Evolutionary conservation across 345 rosid genomes (phyloP), one percentile per base, ranked within the genome.

Genomic region (Anastatica hierochuntica): DNA sequence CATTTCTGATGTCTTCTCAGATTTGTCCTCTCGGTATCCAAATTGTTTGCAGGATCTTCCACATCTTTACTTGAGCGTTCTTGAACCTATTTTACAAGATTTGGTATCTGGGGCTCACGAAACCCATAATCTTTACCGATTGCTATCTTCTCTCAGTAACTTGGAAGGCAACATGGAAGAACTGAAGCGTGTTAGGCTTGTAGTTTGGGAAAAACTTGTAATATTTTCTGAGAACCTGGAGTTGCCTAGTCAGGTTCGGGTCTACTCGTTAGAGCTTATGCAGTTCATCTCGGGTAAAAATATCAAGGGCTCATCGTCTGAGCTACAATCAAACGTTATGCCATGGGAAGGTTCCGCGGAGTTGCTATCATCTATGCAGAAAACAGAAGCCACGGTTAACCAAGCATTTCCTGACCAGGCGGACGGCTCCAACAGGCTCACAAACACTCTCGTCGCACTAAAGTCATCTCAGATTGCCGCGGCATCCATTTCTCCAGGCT

Each of bases 341-440:
- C 88, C 79, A 43, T 92, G 99, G 99, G 87, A 81, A 43, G 87
- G 95, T 30, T 85, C 86, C 74, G 84, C 80, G 44, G 95, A 72
- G 44, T 70, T 66, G 29, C 76, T 79, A 57, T 69, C 45, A 69
- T 31, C 77, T 13, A 73, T 64, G 68, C 76, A 71, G 67, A 76
- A 49, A 57, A 60, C 69, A 27, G 84, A 65, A 63, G 60, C 54
- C 18, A 45, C 71, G 15, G 53, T 53, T 29, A 43, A 49, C 77
- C 63, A 41, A 13, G 66, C 72, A 7, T 62, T 68, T 58, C 72
- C 63, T 6, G 85, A 82, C 55, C 58, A 72, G 46, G 46, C 73
- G 43, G 87, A 78, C 66, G 34, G 77, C 65, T 78, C 88, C 44
- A 77, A 69, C 71, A 74, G 82, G 72, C 77, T 85, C 43, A 75